Percentiles rank a stretch among this genome's conserved stretches.
Conservation (phyloP, 2,329 filamentous ascomycete genomes). For the Alternaria hordeiaustralica region DNA sequence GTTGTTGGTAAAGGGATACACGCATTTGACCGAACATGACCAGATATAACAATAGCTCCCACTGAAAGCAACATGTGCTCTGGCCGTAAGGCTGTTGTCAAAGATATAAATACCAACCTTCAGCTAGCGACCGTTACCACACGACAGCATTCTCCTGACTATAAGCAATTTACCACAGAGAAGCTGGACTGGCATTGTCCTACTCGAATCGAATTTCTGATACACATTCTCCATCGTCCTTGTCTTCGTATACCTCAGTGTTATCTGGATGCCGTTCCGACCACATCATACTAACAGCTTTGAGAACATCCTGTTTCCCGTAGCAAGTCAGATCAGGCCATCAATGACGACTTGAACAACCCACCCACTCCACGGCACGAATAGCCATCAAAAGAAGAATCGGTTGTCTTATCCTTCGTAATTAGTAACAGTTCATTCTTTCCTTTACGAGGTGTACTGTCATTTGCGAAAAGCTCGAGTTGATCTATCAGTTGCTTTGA, state of each 20-base stretch:
- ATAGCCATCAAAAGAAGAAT: not conserved
- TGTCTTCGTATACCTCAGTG: not conserved
- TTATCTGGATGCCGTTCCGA: not conserved
- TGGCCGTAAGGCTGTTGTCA: not conserved
- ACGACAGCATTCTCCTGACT: not conserved
- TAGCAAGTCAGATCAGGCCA: not conserved
- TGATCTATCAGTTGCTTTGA: not conserved
- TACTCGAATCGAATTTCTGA: no score
- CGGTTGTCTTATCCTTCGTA: not conserved
- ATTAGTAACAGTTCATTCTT: not conserved
- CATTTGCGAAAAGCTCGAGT: not conserved
- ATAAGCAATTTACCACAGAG: no score
- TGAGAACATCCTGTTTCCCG: not conserved
- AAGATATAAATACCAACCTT: not conserved
- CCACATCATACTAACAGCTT: not conserved
- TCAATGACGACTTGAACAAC: not conserved
- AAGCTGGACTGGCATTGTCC: not conserved
- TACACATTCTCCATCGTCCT: no score
- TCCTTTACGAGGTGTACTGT: not conserved
- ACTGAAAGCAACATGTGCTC: not conserved
- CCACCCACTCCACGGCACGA: not conserved
- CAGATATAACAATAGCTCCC: no score
- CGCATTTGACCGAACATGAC: no score
- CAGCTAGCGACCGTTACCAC: not conserved
- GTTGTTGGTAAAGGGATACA: not conserved